phyloP scores from a whole-genome alignment of 768 basidiomycete species.

The Serendipita vermifera region DNA sequence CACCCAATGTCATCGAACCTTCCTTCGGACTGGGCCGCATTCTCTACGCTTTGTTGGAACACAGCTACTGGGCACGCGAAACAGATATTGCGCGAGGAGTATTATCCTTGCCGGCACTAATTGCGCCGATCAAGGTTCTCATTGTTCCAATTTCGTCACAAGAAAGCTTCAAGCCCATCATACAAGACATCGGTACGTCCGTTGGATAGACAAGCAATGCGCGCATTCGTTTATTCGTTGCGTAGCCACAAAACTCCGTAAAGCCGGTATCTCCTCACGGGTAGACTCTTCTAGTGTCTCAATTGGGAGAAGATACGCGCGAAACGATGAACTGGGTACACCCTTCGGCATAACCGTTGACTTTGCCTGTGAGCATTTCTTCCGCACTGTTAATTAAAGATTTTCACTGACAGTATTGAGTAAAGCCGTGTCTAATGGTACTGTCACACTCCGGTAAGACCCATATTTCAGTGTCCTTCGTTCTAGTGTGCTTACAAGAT shows the following conservation, averaged over 20 bases:
- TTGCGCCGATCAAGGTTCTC: conserved; percentile 93
- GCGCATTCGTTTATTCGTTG: conserved; percentile 21
- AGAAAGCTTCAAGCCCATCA: conserved; percentile 69
- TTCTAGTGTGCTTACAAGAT: conserved; percentile 8
- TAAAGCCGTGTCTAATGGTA: conserved; percentile 77
- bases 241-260: conserved; percentile 73
- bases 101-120: conserved; percentile 73
- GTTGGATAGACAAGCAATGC: no score
- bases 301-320: conserved; percentile 92
- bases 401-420: not conserved
- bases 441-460: conserved; percentile 83
- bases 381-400: not conserved
- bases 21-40: conserved; percentile 97
- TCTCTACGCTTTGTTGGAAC: conserved; percentile 85
- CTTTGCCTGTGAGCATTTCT: conserved; percentile 59
- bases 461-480: conserved; percentile 11
- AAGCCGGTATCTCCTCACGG: conserved; percentile 77
- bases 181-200: conserved; percentile 80
- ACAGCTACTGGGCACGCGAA: conserved; percentile 90
- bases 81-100: conserved; percentile 83
- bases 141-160: conserved; percentile 88
- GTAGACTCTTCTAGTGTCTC: conserved; percentile 93
- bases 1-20: conserved; percentile 96
- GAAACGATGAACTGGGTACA: conserved; percentile 97
- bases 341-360: conserved; percentile 94